Evolutionary conservation across 306 rosid species (phyloP).

Genomic region (Ziziphus jujuba): DNA sequence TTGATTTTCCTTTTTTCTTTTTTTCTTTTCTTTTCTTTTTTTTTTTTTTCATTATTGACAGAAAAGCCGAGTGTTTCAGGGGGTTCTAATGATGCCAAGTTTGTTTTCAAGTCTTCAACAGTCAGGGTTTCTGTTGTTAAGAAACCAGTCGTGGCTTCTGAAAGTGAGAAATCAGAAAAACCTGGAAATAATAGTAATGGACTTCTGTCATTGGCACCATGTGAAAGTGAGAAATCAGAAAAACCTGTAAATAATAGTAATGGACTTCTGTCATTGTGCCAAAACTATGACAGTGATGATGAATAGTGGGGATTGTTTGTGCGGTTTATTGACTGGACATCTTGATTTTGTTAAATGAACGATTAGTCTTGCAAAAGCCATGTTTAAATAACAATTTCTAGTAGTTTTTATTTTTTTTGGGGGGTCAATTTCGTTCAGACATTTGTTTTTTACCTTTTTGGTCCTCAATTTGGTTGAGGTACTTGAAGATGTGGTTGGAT

Average conservation of each 20-base stretch:
- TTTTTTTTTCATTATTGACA: slow-evolving; percentile 31
- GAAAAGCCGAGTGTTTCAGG: slow-evolving; percentile 37
- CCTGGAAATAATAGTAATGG: slow-evolving; percentile 31
- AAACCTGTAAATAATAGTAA: slow-evolving; percentile 29
- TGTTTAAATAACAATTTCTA: no score
- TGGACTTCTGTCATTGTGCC: slow-evolving; percentile 50
- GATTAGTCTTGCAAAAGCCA: no score
- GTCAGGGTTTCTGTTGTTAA: slow-evolving; percentile 49
- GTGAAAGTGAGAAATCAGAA: slow-evolving; percentile 18
- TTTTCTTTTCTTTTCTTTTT: slow-evolving; percentile 5
- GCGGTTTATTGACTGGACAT: no score
- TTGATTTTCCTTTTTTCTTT: no score
- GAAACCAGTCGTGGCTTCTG: slow-evolving; percentile 44
- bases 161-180: slow-evolving; percentile 21
- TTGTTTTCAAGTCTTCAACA: slow-evolving; percentile 36
- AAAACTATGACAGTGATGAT: slow-evolving; percentile 53
- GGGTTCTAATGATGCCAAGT: slow-evolving; percentile 26
- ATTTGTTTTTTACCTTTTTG: no score
- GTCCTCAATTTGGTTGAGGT: no score
- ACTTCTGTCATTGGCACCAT: slow-evolving; percentile 25
- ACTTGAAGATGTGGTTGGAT: no score
- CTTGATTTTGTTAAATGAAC: no score
- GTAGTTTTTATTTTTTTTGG: no score
- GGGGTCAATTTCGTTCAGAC: no score
- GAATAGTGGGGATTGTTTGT: background rate